Evolutionary conservation across 2,329 filamentous ascomycete species (phyloP), one percentile per base, ranked within the genome.

Genomic region (Penicillium decumbens): DNA sequence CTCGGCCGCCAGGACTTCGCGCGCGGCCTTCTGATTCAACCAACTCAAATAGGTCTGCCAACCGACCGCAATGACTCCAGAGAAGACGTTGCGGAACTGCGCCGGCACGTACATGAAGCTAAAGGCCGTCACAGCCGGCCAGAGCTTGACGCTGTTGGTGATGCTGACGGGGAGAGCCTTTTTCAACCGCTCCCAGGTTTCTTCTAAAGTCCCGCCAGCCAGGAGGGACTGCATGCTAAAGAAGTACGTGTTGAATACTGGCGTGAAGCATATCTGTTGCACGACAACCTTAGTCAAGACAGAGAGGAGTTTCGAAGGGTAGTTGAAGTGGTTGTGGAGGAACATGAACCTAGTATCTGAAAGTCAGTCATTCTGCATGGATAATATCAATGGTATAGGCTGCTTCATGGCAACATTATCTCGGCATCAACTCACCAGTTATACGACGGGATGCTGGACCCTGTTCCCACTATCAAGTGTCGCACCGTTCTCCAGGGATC

Each of bases 31-130:
- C 62, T 85, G 79, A 62, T 95, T 95, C 63, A 95, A 70, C 69
- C 83, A 87, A 59, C 84, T 88, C 60, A 96, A 65, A 75, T 95
- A 96, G 0, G 89, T 90, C 78, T 95, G 91, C 91, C 91, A 96
- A 0, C 87, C 88, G 44, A 95, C 85, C 1, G 89, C 88, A 56
- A 95, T 80, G 6, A 86, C 73, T 1, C 88, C 89, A 0, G 86
- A 82, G 59, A 95, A 93, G 13, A 95, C 79, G 60, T 83, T 88
- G 43, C 91, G 77, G 69, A 89, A 92, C 64, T 92, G 83, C 41
- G 89, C 76, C 24, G 84, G 82, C 4, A 96, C 75, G 62, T 89
- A 93, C n/a, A 86, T 83, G 64, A 96, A 95, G 68, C 80, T 91
- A 65, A 96, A 85, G 0, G 89, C 89, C 12, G 87, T 95, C 13